Percentiles rank a stretch among this genome's conserved stretches.
phyloP scores from a whole-genome alignment of 371 early-diverging fungal genomes.

The Syncephalastrum racemosum region DNA sequence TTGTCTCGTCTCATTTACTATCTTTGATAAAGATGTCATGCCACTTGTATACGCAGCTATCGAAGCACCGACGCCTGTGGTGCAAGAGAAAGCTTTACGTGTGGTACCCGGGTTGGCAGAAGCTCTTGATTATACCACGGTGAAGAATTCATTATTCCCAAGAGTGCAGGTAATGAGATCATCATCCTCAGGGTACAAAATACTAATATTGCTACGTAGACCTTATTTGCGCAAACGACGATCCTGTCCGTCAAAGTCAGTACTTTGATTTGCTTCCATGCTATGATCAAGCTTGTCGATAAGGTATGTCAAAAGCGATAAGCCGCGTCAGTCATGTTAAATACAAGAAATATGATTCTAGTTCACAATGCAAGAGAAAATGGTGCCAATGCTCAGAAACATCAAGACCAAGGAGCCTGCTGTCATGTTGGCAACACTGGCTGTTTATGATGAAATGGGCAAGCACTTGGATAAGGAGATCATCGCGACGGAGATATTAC shows the following conservation, averaged over 20 bases:
- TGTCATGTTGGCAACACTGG: constrained; percentile 78
- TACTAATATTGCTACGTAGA: constrained; percentile 20
- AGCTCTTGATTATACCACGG: constrained; percentile 67
- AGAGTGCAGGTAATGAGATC: constrained; percentile 57
- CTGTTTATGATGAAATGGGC: constrained; percentile 80
- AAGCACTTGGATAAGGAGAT: constrained; percentile 70
- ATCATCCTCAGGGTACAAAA: no score
- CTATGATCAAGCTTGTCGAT: constrained; percentile 73
- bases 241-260: constrained; percentile 74
- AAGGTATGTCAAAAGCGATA: constrained; percentile 37
- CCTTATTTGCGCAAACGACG: constrained; percentile 67
- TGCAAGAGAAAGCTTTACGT: constrained; percentile 79
- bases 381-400: constrained; percentile 73
- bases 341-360: constrained; percentile 3
- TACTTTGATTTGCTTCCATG: constrained; percentile 73
- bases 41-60: constrained; percentile 74
- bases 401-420: constrained; percentile 80
- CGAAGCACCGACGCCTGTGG: constrained; percentile 56
- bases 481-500: constrained; percentile 76
- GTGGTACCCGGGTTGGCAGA: constrained; percentile 64
- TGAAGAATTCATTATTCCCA: constrained; percentile 74
- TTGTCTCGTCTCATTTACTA: background rate
- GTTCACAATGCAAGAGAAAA: constrained; percentile 69
- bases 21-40: constrained; percentile 58
- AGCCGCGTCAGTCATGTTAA: background rate